These are phyloP conservation scores for Hamamelis virginiana DNA, from an alignment of 164 flowering plant species.

Conservation along the genomic window DNA sequence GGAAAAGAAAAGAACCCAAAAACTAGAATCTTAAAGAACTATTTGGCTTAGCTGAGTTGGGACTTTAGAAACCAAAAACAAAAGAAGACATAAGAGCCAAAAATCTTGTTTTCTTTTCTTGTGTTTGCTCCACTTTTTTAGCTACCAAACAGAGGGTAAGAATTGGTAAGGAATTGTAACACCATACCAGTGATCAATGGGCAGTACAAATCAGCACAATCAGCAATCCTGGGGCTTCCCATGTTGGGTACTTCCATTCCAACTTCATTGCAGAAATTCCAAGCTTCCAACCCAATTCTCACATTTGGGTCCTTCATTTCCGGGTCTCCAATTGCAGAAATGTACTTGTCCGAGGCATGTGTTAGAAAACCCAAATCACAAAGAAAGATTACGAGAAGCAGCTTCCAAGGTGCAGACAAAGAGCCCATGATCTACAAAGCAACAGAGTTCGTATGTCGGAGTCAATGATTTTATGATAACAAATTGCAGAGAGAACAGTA, in stretches of 20 bases:
- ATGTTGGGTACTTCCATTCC: constrained; percentile 44
- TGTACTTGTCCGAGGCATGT: constrained; percentile 12
- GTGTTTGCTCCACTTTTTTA: neutral
- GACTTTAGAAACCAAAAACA: too few species aligned
- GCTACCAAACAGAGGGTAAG: neutral
- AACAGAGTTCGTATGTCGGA: neutral
- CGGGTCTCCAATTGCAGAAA: constrained; percentile 56
- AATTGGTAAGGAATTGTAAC: neutral
- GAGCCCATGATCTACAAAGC: neutral
- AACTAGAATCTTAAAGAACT: too few species aligned
- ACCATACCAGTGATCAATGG: constrained; percentile 20
- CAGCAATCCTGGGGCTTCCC: constrained; percentile 60
- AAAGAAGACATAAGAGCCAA: too few species aligned
- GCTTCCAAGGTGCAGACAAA: neutral
- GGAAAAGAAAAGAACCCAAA: too few species aligned
- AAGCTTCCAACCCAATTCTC: constrained; percentile 53
- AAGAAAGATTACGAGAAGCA: neutral
- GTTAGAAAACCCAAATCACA: neutral
- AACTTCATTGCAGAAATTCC: constrained; percentile 70
- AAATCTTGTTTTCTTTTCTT: neutral
- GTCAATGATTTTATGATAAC: too few species aligned
- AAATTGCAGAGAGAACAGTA: too few species aligned
- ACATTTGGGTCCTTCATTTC: constrained; percentile 45
- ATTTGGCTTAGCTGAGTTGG: too few species aligned
- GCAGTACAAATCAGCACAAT: constrained; percentile 46